A percentile compares a stretch with the other conserved stretches of the same genome.
phyloP scores from a whole-genome alignment of 441 rosid species.

The Biscutella laevigata region DNA sequence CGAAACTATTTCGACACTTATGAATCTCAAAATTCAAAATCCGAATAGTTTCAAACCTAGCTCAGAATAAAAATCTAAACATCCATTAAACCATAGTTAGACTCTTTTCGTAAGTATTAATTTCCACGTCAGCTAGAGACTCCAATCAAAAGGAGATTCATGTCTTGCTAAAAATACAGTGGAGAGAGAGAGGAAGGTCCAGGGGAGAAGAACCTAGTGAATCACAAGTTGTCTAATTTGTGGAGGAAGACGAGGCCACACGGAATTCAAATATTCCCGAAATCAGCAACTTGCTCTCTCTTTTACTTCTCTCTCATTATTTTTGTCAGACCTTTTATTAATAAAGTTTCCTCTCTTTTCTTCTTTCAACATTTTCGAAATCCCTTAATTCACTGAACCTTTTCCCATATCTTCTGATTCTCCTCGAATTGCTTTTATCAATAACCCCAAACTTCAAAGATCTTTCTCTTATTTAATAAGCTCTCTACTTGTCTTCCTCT shows the following conservation, averaged over 20 bases:
- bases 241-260: slow-evolving; percentile 30
- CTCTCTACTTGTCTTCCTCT: slow-evolving; percentile 5
- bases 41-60: too few species aligned
- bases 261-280: slow-evolving; percentile 27
- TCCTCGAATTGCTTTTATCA: neutral
- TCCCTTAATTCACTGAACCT: slow-evolving; percentile 55
- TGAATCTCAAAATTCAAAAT: too few species aligned
- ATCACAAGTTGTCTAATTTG: too few species aligned
- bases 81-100: too few species aligned
- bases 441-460: slow-evolving; percentile 11
- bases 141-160: too few species aligned
- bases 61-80: too few species aligned
- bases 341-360: slow-evolving; percentile 12
- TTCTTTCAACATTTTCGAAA: neutral
- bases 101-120: too few species aligned
- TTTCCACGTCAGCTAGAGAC: too few species aligned
- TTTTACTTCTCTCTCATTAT: too few species aligned
- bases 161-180: too few species aligned
- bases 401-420: slow-evolving; percentile 9
- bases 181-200: slow-evolving; percentile 11
- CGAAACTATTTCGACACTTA: too few species aligned
- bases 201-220: slow-evolving; percentile 74
- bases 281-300: slow-evolving; percentile 47
- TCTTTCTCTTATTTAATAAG: neutral
- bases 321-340: slow-evolving; percentile 21